Base-by-base conservation (phyloP, 2,329 filamentous ascomycete genomes). In the Cercospora beticola region DNA sequence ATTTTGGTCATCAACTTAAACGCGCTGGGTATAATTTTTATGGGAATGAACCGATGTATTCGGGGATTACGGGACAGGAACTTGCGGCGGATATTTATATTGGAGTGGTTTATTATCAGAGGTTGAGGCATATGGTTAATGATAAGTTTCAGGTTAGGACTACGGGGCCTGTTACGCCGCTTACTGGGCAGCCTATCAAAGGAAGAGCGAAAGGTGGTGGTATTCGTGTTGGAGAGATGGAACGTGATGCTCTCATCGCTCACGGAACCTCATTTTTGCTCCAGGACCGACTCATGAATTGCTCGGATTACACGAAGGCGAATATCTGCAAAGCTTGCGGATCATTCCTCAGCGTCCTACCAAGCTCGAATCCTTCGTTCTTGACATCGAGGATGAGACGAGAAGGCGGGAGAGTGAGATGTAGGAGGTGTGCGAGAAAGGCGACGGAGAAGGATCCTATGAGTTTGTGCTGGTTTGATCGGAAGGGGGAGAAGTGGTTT, bases 141-240 rank as follows among this genome's bases (percentile, higher is more conserved):
- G 95, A 99, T 82, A 99, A 99, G 82, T 99, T 92, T 86, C 95
- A 99, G 81, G 95, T 98, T 66, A 90, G 95, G 81, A 98, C 95
- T 2, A 98, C 95, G 0, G 95, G 95, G 65, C 94, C 94, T 0
- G 91, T 97, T 54, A 95, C 95, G 65, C 88, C 90, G 26, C 88
- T 95, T 16, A 98, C 94, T 0, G 94, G 94, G 33, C 95, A 99
- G 79, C 95, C 95, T 49, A 95, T 99, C 85, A 97, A 98, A 84
- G 95, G 95, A 72, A 87, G 95, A 79, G 95, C 96, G 79, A 92
- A 94, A 81, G 95, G 94, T 78, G 95, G 95, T 83, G 95, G 95
- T 89, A 97, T 99, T 79, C 93, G 95, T 85, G 94, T 99, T 31
- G 95, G 95, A 82, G 95, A 99, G 82, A 99, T 99, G 95, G 95